phyloP scores from a whole-genome alignment of 2,329 filamentous ascomycete genomes.

The Talaromyces atroroseus region DNA sequence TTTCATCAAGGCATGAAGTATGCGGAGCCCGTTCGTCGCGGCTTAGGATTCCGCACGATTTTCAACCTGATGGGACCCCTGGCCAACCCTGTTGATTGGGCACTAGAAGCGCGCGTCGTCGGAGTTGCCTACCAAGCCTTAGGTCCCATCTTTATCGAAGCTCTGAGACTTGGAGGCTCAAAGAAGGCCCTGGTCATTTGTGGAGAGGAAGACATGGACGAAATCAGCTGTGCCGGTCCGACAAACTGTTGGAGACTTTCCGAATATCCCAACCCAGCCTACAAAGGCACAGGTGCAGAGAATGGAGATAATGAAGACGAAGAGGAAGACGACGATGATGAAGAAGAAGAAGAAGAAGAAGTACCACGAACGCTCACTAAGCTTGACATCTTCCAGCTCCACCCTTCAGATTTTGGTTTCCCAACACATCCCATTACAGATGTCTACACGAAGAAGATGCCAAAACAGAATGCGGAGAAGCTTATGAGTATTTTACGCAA shows the following conservation, averaged over 20 bases:
- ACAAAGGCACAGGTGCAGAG: conserved; percentile 21
- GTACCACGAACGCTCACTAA: conserved; percentile 44
- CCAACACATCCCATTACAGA: conserved; percentile 64
- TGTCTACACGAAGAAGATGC: conserved; percentile 80
- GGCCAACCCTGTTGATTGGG: conserved; percentile 79
- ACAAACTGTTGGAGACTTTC: conserved; percentile 84
- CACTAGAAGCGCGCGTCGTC: conserved; percentile 84
- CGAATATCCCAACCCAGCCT: conserved; percentile 45
- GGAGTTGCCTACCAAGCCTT: conserved; percentile 85
- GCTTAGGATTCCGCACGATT: conserved; percentile 90
- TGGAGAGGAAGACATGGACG: conserved; percentile 89
- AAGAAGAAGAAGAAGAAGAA: conserved; percentile 36
- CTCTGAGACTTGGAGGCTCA: conserved; percentile 67
- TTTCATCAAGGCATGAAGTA: conserved; percentile 95
- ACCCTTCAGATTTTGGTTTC: conserved; percentile 83
- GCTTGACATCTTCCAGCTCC: conserved; percentile 71
- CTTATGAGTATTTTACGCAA: conserved; percentile 70
- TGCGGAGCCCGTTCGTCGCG: conserved; percentile 76
- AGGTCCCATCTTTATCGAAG: conserved; percentile 82
- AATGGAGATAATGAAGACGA: conserved; percentile 19
- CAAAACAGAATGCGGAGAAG: conserved; percentile 80
- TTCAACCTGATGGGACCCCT: conserved; percentile 95
- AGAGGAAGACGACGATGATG: conserved; percentile 37
- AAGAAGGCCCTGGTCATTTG: conserved; percentile 87
- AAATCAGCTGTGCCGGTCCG: conserved; percentile 83